Conservation (phyloP, 176 grass and related monocot genomes). For the Rhynchospora breviuscula region DNA sequence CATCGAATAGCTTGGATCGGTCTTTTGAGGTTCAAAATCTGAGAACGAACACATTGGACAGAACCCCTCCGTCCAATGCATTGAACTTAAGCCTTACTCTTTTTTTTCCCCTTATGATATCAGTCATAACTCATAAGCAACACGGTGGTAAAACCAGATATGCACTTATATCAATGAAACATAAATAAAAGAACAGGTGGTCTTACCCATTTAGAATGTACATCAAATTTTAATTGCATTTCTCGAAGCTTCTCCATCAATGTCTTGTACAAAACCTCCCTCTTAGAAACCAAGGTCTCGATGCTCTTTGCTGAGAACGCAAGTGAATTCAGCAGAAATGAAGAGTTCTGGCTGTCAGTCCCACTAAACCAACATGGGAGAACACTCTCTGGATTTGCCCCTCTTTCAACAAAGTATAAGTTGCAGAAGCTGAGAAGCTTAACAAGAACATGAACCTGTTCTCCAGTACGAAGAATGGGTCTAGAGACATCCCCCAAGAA, state of each 20-base stretch:
- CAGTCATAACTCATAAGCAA: neutral
- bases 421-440: slow-evolving; percentile 76
- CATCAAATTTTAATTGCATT: slow-evolving; percentile 51
- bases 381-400: slow-evolving; percentile 60
- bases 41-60: no score
- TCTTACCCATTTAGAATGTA: slow-evolving; percentile 35
- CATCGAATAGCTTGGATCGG: no score
- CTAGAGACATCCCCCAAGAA: slow-evolving; percentile 70
- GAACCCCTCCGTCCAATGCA: no score
- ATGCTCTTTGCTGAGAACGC: slow-evolving; percentile 62
- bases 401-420: slow-evolving; percentile 40
- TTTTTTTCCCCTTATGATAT: neutral
- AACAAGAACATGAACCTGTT: slow-evolving; percentile 93
- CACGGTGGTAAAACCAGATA: neutral
- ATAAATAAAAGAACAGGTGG: neutral
- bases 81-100: no score
- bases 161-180: neutral
- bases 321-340: slow-evolving; percentile 53
- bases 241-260: slow-evolving; percentile 61
- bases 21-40: no score
- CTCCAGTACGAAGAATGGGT: slow-evolving; percentile 69
- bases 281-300: slow-evolving; percentile 50
- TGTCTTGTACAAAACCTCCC: slow-evolving; percentile 61
- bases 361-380: slow-evolving; percentile 65
- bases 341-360: slow-evolving; percentile 27